A percentile compares a stretch with the other conserved stretches of the same genome.
These are phyloP conservation scores for Inga laurina DNA, from an alignment of 306 rosid genomes.

Conservation along the genomic window DNA sequence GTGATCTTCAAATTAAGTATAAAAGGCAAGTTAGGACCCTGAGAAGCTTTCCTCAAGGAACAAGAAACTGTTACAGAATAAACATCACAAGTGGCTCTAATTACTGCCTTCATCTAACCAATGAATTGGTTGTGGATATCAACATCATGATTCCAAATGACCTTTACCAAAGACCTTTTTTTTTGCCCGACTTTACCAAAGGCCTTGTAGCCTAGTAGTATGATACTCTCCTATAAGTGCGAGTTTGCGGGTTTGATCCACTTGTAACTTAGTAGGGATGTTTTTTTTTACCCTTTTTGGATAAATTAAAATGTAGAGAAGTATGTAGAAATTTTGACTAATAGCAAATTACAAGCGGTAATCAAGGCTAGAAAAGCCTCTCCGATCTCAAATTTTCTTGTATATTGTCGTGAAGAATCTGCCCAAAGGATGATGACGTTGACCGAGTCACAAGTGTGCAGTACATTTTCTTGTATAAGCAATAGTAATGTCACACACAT, in stretches of 20 bases:
- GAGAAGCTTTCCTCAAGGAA: constrained; percentile 52
- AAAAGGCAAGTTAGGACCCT: constrained; percentile 21
- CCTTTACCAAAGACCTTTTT: too few species aligned
- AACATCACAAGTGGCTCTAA: constrained; percentile 1
- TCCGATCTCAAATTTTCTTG: background rate
- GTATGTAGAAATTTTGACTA: background rate
- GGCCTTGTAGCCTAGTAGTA: too few species aligned
- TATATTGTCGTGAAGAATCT: too few species aligned
- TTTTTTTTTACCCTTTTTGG: background rate
- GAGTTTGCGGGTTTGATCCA: too few species aligned
- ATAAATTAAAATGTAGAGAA: background rate
- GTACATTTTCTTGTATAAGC: background rate
- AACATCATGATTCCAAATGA: too few species aligned
- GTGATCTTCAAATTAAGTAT: background rate
- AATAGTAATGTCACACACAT: background rate
- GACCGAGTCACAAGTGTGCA: too few species aligned
- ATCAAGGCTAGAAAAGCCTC: background rate
- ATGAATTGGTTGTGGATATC: background rate
- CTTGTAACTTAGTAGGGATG: too few species aligned
- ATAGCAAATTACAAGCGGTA: background rate
- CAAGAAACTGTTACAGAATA: constrained; percentile 54
- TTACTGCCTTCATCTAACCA: background rate
- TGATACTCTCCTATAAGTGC: too few species aligned
- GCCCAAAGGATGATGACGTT: too few species aligned
- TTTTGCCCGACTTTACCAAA: too few species aligned